Conservation (phyloP, 208 protist genomes). For the Crithidia fasciculata region DNA sequence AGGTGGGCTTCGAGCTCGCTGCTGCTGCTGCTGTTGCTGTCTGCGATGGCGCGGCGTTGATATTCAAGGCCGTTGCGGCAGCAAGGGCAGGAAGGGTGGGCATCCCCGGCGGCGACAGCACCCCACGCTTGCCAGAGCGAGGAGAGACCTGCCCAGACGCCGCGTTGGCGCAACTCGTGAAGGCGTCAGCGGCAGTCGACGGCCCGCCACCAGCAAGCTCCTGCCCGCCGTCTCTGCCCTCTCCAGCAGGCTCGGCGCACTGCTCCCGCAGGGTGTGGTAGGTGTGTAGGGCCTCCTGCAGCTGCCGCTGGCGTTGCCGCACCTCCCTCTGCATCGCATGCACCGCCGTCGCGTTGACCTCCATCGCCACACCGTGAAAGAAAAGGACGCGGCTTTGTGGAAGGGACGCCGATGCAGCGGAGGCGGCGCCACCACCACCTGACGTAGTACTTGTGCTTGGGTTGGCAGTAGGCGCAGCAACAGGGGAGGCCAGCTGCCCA, state of each 20-base stretch:
- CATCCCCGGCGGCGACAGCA: neutral
- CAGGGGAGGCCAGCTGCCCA: too few species aligned
- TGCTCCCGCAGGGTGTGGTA: slow-evolving; percentile 26
- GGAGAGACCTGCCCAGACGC: neutral
- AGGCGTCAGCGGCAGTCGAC: neutral
- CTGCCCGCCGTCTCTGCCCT: neutral
- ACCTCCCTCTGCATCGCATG: slow-evolving; percentile 20
- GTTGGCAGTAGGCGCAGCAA: neutral
- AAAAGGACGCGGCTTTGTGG: slow-evolving; percentile 25
- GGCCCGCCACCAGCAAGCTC: neutral
- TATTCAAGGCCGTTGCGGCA: neutral
- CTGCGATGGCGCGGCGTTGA: too few species aligned
- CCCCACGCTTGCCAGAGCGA: neutral
- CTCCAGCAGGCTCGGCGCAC: slow-evolving; percentile 7
- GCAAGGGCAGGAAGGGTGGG: neutral
- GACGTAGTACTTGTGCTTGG: neutral
- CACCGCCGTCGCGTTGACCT: slow-evolving; percentile 16
- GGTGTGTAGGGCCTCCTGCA: slow-evolving; percentile 15
- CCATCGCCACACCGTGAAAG: slow-evolving; percentile 15
- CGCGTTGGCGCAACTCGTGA: neutral
- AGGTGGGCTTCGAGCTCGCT: slow-evolving; percentile 2
- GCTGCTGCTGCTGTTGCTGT: neutral
- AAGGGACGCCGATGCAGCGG: neutral
- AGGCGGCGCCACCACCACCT: neutral
- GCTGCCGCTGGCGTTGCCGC: slow-evolving; percentile 24